Conservation (phyloP, 2,329 filamentous ascomycete genomes). For the Phaeophleospora eucalypticola region DNA sequence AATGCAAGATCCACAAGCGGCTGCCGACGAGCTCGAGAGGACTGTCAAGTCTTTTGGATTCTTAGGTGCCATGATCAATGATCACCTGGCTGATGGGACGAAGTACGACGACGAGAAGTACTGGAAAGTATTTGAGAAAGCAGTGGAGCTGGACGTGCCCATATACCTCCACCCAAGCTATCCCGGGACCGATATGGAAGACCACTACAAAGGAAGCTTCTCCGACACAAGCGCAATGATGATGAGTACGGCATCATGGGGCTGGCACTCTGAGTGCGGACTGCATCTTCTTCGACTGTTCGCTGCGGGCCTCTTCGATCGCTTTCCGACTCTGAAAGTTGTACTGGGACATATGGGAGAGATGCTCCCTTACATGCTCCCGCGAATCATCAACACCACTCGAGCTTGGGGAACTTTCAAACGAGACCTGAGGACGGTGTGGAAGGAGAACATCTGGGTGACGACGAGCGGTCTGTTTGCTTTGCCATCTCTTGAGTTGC, state of each 20-base stretch:
- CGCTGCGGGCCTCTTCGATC: slow-evolving; percentile 51
- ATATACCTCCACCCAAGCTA: slow-evolving; percentile 48
- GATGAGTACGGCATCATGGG: slow-evolving; percentile 40
- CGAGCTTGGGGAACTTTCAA: slow-evolving; percentile 28
- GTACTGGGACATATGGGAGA: slow-evolving; percentile 53
- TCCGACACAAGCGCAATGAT: slow-evolving; percentile 16
- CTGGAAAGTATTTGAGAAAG: slow-evolving; percentile 24
- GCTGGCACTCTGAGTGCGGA: slow-evolving; percentile 48
- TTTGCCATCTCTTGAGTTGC: slow-evolving; percentile 43
- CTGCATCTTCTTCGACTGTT: slow-evolving; percentile 48
- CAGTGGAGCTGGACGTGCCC: slow-evolving; percentile 44
- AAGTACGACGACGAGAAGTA: slow-evolving; percentile 23
- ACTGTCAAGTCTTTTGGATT: slow-evolving; percentile 21
- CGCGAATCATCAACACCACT: slow-evolving; percentile 37
- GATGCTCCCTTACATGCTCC: slow-evolving; percentile 52
- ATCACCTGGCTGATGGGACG: slow-evolving; percentile 21
- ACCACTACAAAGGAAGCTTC: slow-evolving; percentile 38
- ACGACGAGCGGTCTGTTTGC: slow-evolving; percentile 55
- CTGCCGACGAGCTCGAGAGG: slow-evolving; percentile 23
- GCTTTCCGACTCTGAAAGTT: slow-evolving; percentile 49
- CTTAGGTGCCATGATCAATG: slow-evolving; percentile 28
- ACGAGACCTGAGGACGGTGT: slow-evolving; percentile 36
- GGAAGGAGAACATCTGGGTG: slow-evolving; percentile 52
- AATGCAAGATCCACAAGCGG: slow-evolving; percentile 24
- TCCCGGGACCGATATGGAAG: slow-evolving; percentile 31